Evolutionary conservation across 345 rosid genomes (phyloP).

Genomic region (Eucalyptus virginea): DNA sequence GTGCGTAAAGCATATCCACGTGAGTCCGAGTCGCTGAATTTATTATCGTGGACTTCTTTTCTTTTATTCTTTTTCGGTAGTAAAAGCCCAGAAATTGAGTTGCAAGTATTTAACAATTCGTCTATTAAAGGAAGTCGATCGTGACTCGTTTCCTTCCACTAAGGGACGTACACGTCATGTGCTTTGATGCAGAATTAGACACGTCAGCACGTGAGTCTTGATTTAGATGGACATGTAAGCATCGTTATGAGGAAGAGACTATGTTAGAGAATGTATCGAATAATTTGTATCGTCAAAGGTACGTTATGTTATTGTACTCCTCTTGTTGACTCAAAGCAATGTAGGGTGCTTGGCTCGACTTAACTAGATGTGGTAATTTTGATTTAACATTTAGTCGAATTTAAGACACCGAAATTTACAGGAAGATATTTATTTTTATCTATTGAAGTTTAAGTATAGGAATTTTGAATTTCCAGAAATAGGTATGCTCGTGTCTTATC

Average conservation of each 20-base stretch:
- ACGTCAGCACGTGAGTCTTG: not conserved
- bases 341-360: not conserved
- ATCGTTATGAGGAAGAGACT: too few species aligned
- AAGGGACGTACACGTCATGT: not conserved
- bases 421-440: not conserved
- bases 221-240: not conserved
- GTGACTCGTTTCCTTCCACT: not conserved
- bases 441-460: not conserved
- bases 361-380: not conserved
- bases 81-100: not conserved
- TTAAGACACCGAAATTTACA: not conserved
- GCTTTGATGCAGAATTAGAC: not conserved
- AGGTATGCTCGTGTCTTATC: fast-evolving
- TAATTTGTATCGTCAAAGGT: too few species aligned
- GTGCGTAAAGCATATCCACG: too few species aligned
- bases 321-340: too few species aligned
- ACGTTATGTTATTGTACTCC: not conserved
- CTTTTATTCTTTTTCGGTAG: too few species aligned
- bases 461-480: not conserved
- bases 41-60: too few species aligned
- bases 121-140: not conserved
- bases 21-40: too few species aligned
- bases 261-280: too few species aligned
- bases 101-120: not conserved
- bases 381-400: not conserved